Conservation (phyloP, 1,284 basidiomycete genomes). For the Microbotryomycetes sp. region DNA sequence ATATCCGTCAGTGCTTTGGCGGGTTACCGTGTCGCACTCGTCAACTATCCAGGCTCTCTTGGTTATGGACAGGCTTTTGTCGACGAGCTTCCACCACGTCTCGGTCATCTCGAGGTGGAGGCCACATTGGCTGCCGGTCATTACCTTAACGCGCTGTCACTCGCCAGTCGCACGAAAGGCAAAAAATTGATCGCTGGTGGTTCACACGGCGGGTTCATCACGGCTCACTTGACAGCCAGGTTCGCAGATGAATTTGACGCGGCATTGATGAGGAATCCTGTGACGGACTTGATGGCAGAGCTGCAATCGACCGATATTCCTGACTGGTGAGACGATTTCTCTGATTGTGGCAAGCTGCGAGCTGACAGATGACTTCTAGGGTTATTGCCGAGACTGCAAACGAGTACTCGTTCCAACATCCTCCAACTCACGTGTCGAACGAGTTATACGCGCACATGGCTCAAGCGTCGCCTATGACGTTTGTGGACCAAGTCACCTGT, state of each 20-base stretch:
- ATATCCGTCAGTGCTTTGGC: constrained; percentile 48
- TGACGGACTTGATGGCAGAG: constrained; percentile 56
- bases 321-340: constrained; percentile 58
- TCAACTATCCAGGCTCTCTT: constrained; percentile 64
- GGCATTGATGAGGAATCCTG: constrained; percentile 61
- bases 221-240: constrained; percentile 57
- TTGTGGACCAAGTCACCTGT: constrained; percentile 51
- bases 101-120: constrained; percentile 60
- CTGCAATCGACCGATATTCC: constrained; percentile 57
- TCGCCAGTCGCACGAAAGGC: constrained; percentile 49
- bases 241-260: constrained; percentile 58
- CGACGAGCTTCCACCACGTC: constrained; percentile 51
- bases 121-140: constrained; percentile 55
- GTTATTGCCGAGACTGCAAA: constrained; percentile 54
- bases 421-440: constrained; percentile 47
- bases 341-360: too few relatives aligned
- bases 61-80: constrained; percentile 54
- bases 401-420: constrained; percentile 40
- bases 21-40: constrained; percentile 58
- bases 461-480: constrained; percentile 54
- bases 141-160: constrained; percentile 51
- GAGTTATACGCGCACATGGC: constrained; percentile 49
- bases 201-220: constrained; percentile 65
- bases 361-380: too few relatives aligned
- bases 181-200: constrained; percentile 58